A percentile compares a stretch with the other conserved stretches of the same genome.
phyloP scores from a whole-genome alignment of 169 alveolate species.

The Cryptosporidium felis region DNA sequence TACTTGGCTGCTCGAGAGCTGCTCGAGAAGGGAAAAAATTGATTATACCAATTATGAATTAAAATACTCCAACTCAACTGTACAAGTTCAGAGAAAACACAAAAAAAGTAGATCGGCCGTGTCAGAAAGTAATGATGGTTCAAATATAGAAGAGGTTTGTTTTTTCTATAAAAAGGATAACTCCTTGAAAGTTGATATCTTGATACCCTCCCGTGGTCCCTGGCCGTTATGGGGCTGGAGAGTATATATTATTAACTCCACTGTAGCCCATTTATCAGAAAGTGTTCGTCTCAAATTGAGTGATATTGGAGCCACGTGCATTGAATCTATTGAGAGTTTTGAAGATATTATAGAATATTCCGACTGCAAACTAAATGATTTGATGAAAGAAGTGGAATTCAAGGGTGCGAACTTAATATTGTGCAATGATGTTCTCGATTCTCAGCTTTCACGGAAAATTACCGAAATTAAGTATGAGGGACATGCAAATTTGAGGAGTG shows the following conservation, averaged over 20 bases:
- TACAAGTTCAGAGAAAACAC: background rate
- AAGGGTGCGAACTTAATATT: background rate
- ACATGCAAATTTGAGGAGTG: background rate
- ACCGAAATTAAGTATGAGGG: background rate
- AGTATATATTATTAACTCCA: slow-evolving; percentile 4
- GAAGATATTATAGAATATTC: background rate
- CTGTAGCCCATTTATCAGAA: background rate
- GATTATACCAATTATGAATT: slow-evolving; percentile 24
- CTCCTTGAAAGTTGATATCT: background rate
- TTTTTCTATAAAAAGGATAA: slow-evolving; percentile 2
- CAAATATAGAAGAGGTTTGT: slow-evolving; percentile 10
- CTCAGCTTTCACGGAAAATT: background rate
- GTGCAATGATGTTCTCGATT: slow-evolving; percentile 19
- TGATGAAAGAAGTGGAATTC: background rate
- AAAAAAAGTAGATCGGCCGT: background rate
- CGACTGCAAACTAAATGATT: background rate
- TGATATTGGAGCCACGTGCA: slow-evolving; percentile 36
- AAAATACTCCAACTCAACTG: background rate
- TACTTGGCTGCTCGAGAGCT: slow-evolving; percentile 48
- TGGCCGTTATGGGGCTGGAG: slow-evolving; percentile 72
- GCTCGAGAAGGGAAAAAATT: slow-evolving; percentile 24
- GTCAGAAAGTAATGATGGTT: background rate
- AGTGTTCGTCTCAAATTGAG: background rate
- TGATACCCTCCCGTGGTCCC: slow-evolving; percentile 60
- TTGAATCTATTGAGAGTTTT: background rate